phyloP scores from a whole-genome alignment of 441 rosid species.

The Aquilaria agallochum region DNA sequence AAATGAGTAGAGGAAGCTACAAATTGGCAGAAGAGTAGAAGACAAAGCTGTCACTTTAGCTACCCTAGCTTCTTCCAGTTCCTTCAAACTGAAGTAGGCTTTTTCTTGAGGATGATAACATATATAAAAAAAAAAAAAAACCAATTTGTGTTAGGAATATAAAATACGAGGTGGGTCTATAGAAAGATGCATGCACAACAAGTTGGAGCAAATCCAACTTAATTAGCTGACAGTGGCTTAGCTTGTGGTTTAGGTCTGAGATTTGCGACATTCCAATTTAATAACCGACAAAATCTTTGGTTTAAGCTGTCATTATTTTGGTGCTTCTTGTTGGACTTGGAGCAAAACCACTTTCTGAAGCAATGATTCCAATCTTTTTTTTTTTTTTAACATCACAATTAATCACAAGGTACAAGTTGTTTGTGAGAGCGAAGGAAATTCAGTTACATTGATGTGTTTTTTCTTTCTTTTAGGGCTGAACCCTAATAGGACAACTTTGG shows the following conservation, averaged over 20 bases:
- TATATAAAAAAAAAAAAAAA: not conserved
- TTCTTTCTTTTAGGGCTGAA: too few relatives aligned
- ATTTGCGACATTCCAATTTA: conserved; percentile 17
- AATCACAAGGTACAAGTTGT: too few relatives aligned
- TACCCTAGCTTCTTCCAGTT: not conserved
- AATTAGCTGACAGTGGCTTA: conserved; percentile 8
- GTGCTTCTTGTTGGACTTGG: not conserved
- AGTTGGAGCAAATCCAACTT: not conserved
- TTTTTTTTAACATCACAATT: too few relatives aligned
- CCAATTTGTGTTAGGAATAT: not conserved
- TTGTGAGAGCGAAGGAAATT: too few relatives aligned
- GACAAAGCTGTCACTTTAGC: not conserved
- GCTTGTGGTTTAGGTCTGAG: conserved; percentile 20
- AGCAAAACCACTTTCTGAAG: too few relatives aligned
- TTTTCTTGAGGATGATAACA: not conserved
- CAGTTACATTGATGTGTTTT: too few relatives aligned
- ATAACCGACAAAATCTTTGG: not conserved
- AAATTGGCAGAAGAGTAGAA: not conserved
- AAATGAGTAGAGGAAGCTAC: too few relatives aligned
- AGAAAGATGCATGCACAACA: conserved; percentile 10
- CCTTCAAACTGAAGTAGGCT: not conserved
- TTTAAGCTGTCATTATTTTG: conserved; percentile 9
- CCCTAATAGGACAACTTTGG: too few relatives aligned
- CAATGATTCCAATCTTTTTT: too few relatives aligned
- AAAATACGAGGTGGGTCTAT: not conserved